A percentile compares a stretch with the other conserved stretches of the same genome.
These are phyloP conservation scores for Candida fluviatilis DNA, from an alignment of 805 yeast genomes.

Conservation along the genomic window DNA sequence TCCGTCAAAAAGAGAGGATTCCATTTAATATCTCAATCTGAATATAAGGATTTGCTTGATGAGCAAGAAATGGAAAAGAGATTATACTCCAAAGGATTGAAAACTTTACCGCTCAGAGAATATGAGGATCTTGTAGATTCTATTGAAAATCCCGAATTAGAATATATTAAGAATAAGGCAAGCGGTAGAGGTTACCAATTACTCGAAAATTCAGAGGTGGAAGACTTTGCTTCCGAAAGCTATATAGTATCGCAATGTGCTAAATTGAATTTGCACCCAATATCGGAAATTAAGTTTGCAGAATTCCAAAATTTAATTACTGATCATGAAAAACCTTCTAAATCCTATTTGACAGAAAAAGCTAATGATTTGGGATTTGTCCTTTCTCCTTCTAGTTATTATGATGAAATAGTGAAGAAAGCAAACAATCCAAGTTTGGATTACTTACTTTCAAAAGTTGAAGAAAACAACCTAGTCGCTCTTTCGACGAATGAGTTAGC, in stretches of 20 bases:
- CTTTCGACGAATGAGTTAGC: constrained; percentile 13
- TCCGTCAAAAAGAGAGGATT: constrained; percentile 22
- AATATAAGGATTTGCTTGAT: constrained; percentile 23
- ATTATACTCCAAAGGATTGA: constrained; percentile 27
- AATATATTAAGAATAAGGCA: constrained; percentile 15
- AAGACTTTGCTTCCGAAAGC: not conserved
- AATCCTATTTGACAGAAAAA: constrained; percentile 27
- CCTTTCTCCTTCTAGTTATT: constrained; percentile 23
- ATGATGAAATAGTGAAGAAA: constrained; percentile 25
- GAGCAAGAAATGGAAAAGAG: constrained; percentile 33
- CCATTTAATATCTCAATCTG: constrained; percentile 22
- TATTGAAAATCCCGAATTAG: constrained; percentile 19
- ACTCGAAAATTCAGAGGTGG: not conserved
- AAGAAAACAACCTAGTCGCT: constrained; percentile 23
- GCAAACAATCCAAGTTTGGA: constrained; percentile 23
- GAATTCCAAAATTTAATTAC: constrained; percentile 14
- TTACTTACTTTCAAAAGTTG: constrained; percentile 19
- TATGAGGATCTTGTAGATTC: constrained; percentile 5
- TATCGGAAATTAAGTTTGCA: constrained; percentile 15
- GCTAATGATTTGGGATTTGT: constrained; percentile 33
- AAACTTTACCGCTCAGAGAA: constrained; percentile 21
- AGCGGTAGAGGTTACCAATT: constrained; percentile 10
- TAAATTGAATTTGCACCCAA: constrained; percentile 13
- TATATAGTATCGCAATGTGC: constrained; percentile 10
- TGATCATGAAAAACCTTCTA: constrained; percentile 30